Evolutionary conservation across 257 asterid species (phyloP), one percentile per base, ranked within the genome.

Genomic region (Cynanchum wilfordii): DNA sequence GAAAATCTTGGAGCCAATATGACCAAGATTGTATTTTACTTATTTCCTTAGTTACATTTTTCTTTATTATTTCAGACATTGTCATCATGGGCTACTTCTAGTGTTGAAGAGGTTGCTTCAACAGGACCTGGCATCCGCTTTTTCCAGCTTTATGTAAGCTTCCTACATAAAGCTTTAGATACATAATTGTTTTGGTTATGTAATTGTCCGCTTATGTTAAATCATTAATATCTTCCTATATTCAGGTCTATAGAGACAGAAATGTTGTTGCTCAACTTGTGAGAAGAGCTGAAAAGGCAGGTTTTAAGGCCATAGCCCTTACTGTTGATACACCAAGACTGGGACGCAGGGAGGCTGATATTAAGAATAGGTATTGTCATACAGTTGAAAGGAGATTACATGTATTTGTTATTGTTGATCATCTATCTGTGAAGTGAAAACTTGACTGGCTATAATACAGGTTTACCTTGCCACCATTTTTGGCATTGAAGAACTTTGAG

Each of bases 61-160:
- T 71, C 66, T 74, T 79, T 52, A 16, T 29, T 19, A 56, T 83
- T 81, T 75, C 90, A 92, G 98, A 92, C 98, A 66, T 74, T 92
- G 83, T 85, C 87, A 33, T 83, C 89, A 10, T 85, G 87, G 87
- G 87, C 89, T 22, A 85, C 89, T 69, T 85, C 87, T 68, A 85
- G 89, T 47, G 89, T 92, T 25, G 97, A 90, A 77, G 98, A 92
- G 86, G 98, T 92, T 79, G 96, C 98, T 80, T 92, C 98, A n/a
- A 77, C 79, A 20, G 86, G 83, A 79, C 86, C 89, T 19, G 86
- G 89, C 65, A 79, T 85, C 75, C 87, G 86, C 19, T 85, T 85
- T 73, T 81, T 85, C 80, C 86, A 85, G 74, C 87, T 85, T 65
- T 85, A 83, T 66, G 86, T 82, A 77, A 79, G 86, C 64, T 68